A percentile compares a stretch with the other conserved stretches of the same genome.
Evolutionary conservation across 345 rosid species (phyloP).

Genomic region (Eucalyptus polybractea): DNA sequence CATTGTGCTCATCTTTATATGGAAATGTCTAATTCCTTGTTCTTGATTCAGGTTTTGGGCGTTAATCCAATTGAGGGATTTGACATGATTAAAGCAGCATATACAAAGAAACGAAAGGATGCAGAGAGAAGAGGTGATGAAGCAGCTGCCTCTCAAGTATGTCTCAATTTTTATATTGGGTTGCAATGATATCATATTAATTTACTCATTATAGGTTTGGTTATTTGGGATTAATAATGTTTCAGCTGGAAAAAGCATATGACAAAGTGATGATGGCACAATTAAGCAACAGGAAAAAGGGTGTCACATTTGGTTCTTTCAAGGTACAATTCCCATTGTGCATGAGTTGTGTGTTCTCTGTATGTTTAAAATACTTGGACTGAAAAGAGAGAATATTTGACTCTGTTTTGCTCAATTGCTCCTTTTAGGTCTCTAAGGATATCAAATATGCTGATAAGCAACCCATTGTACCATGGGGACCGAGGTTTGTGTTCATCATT

Average conservation of each 20-base stretch:
- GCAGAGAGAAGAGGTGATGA: constrained; percentile 79
- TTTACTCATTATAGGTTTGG: neutral
- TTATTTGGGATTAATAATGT: neutral
- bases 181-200: neutral
- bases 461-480: constrained; percentile 97
- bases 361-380: neutral
- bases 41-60: constrained; percentile 65
- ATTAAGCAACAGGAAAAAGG: constrained; percentile 67
- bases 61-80: constrained; percentile 80
- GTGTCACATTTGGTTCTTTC: constrained; percentile 74
- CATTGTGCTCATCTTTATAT: neutral
- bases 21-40: neutral
- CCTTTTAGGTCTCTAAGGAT: constrained; percentile 81
- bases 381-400: neutral
- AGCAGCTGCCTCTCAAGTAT: constrained; percentile 66
- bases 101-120: constrained; percentile 66
- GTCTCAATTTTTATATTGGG: neutral
- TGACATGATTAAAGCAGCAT: constrained; percentile 56
- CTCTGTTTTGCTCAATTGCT: neutral
- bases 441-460: constrained; percentile 94
- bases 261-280: constrained; percentile 95
- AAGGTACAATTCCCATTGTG: constrained; percentile 27
- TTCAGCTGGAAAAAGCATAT: constrained; percentile 93
- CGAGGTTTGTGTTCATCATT: constrained; percentile 40
- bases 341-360: neutral